These are phyloP conservation scores for Neurospora cerealis DNA, from an alignment of 495 filamentous ascomycete species.

Conservation along the genomic window DNA sequence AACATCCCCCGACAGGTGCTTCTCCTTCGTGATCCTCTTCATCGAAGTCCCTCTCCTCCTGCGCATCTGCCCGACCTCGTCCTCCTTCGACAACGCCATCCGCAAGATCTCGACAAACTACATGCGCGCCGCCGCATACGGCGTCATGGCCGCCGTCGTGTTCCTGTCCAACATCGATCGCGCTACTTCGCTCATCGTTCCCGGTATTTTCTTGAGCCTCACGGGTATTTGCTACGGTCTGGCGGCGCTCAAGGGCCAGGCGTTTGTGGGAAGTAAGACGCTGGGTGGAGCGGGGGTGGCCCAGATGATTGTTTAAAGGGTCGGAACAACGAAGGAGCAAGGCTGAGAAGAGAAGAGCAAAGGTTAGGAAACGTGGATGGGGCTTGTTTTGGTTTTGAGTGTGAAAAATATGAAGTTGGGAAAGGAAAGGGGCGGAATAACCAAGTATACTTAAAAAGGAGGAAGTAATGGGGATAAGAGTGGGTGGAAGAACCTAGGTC, in stretches of 20 bases:
- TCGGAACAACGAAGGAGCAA: no score
- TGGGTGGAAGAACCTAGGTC: no score
- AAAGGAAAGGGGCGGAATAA: no score
- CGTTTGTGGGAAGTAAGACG: constrained; percentile 94
- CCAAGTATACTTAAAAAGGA: no score
- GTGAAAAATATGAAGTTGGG: no score
- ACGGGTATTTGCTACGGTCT: constrained; percentile 74
- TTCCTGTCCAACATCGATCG: constrained; percentile 62
- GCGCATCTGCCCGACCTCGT: constrained; percentile 93
- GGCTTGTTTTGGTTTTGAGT: no score
- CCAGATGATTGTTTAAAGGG: constrained; percentile 71
- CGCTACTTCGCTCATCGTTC: constrained; percentile 68
- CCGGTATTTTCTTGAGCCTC: constrained; percentile 69
- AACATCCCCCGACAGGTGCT: constrained; percentile 44
- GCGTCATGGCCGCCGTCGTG: constrained; percentile 67
- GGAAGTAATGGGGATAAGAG: no score
- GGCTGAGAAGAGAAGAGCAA: no score
- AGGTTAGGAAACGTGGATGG: no score
- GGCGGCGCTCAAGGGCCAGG: constrained; percentile 82
- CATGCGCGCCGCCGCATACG: constrained; percentile 91
- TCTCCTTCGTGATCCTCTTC: constrained; percentile 82
- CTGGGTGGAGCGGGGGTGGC: constrained; percentile 88
- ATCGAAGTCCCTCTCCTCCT: constrained; percentile 93
- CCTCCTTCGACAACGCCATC: constrained; percentile 80
- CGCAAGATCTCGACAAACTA: constrained; percentile 89